Conservation (phyloP, 768 basidiomycete species). For the Termitomyces eurrhizus region DNA sequence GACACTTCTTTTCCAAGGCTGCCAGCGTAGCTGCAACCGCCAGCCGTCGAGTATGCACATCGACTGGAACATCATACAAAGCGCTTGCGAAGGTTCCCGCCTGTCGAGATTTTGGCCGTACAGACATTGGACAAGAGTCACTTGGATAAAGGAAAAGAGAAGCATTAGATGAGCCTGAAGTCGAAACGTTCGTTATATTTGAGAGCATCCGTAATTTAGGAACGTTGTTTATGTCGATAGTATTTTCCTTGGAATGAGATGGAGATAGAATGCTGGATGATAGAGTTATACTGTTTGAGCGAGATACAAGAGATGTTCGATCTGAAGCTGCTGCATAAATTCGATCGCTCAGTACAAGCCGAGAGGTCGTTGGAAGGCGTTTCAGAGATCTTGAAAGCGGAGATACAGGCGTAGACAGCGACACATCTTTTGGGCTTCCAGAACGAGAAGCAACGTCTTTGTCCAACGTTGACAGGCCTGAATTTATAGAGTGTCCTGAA, state of each 20-base stretch:
- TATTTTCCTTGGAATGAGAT: neutral
- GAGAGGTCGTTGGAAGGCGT: neutral
- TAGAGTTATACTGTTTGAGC: neutral
- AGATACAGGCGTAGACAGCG: neutral
- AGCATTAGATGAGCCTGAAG: neutral
- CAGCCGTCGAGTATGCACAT: conserved; percentile 3
- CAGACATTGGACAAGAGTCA: conserved; percentile 6
- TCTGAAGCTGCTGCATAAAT: neutral
- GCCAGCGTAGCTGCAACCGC: conserved; percentile 11
- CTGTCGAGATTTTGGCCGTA: neutral
- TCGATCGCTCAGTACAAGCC: neutral
- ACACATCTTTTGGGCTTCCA: neutral
- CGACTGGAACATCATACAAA: conserved; percentile 1
- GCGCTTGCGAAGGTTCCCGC: neutral
- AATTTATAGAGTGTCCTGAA: conserved; percentile 3
- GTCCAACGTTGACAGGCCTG: neutral
- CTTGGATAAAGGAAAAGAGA: conserved; percentile 1
- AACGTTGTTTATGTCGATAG: neutral
- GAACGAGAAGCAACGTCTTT: neutral
- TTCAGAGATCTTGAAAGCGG: neutral
- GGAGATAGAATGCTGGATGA: neutral
- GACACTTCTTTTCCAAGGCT: conserved; percentile 9
- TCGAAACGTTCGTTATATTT: neutral
- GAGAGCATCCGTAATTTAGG: neutral
- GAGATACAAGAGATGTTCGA: neutral